Conservation (phyloP, 2,329 filamentous ascomycete species). For the Pseudogymnoascus sp. region DNA sequence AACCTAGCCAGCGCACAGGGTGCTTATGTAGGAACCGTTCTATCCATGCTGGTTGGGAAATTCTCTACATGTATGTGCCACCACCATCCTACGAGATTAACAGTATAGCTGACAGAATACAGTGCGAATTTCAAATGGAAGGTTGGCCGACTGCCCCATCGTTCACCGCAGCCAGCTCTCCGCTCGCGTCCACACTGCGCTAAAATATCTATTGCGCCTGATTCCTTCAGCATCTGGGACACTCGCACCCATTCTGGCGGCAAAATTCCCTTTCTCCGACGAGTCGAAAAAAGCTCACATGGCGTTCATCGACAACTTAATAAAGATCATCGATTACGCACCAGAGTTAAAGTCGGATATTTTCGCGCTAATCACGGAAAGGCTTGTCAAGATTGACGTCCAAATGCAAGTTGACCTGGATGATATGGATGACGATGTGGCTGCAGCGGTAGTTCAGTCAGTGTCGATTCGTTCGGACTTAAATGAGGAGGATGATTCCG, state of each 20-base stretch:
- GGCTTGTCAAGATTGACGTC: conserved; percentile 87
- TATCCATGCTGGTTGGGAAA: conserved; percentile 73
- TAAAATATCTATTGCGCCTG: conserved; percentile 69
- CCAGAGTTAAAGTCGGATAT: conserved; percentile 72
- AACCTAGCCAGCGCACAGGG: conserved; percentile 76
- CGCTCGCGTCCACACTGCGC: conserved; percentile 62
- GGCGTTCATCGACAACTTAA: conserved; percentile 78
- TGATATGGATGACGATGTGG: conserved; percentile 81
- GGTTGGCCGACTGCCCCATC: conserved; percentile 44
- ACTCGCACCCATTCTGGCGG: conserved; percentile 56
- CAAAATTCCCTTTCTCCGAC: conserved; percentile 66
- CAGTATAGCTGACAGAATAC: conserved; percentile 31
- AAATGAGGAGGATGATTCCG: conserved; percentile 38
- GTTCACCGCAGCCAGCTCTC: conserved; percentile 53
- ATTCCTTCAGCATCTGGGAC: conserved; percentile 70
- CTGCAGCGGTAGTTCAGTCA: conserved; percentile 59
- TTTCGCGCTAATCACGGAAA: conserved; percentile 72
- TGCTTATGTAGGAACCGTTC: conserved; percentile 62
- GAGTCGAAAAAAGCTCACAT: conserved; percentile 73
- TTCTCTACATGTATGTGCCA: conserved; percentile 48
- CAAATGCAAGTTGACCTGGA: conserved; percentile 92
- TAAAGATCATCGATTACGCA: conserved; percentile 68
- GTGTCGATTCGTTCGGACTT: conserved; percentile 30
- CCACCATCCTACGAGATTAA: conserved; percentile 14
- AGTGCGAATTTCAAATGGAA: conserved; percentile 31